Conservation (phyloP, 306 rosid genomes). For the Dryas drummondii region DNA sequence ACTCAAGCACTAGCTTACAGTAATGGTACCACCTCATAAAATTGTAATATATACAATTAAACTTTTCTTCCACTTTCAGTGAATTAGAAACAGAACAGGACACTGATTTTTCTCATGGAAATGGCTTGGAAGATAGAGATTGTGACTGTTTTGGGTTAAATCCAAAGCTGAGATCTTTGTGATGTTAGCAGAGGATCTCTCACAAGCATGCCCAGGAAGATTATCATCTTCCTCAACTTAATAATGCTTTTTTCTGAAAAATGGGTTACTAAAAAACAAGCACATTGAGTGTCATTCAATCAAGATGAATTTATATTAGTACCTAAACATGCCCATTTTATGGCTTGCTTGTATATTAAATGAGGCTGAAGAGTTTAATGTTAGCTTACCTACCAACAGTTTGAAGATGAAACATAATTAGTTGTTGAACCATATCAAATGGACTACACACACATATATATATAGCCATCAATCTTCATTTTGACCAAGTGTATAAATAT, state of each 20-base stretch:
- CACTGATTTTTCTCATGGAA: not conserved
- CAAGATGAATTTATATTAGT: not conserved
- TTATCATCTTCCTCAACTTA: slow-evolving; percentile 4
- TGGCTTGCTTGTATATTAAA: not conserved
- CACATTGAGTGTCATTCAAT: slow-evolving; percentile 13
- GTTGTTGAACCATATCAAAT: slow-evolving; percentile 28
- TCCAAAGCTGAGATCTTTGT: slow-evolving; percentile 11
- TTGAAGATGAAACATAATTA: slow-evolving; percentile 37
- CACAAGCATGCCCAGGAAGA: slow-evolving; percentile 8
- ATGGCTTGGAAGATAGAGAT: not conserved
- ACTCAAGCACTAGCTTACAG: not conserved
- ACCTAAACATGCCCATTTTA: slow-evolving; percentile 7
- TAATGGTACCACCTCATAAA: not conserved
- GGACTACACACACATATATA: not conserved
- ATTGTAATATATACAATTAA: not conserved
- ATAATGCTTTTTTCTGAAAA: slow-evolving; percentile 1
- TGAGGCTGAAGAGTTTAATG: slow-evolving; percentile 25
- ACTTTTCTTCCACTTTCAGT: slow-evolving; percentile 1
- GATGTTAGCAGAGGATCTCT: slow-evolving; percentile 21
- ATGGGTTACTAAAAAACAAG: slow-evolving; percentile 9
- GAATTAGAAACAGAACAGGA: not conserved
- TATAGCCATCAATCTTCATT: not conserved
- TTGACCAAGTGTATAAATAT: not conserved
- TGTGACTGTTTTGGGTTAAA: not conserved
- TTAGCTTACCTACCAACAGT: slow-evolving; percentile 47